These are phyloP conservation scores for Mycena pura DNA, from an alignment of 768 basidiomycete genomes.

Conservation along the genomic window DNA sequence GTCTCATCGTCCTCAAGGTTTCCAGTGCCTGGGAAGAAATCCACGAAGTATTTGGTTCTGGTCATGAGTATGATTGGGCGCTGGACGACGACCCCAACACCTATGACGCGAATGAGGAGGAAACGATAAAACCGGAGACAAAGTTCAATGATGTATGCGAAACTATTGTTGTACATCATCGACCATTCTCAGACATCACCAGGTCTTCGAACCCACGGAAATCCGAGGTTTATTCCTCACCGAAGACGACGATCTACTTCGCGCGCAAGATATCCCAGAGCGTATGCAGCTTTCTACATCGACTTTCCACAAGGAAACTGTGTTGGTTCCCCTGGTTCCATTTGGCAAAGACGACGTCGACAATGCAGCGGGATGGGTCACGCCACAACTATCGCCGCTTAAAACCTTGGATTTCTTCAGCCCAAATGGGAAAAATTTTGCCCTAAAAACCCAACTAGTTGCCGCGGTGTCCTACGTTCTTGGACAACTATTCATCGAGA, in stretches of 20 bases:
- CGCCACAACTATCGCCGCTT: constrained; percentile 72
- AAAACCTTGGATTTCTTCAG: constrained; percentile 80
- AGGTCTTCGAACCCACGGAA: constrained; percentile 99
- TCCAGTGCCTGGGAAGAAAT: constrained; percentile 93
- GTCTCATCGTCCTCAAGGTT: constrained; percentile 22
- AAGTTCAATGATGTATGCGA: constrained; percentile 80
- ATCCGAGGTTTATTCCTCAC: constrained; percentile 89
- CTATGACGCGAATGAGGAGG: constrained; percentile 51
- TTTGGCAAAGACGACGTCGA: constrained; percentile 74
- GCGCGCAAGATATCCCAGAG: constrained; percentile 90
- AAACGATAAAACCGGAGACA: constrained; percentile 75
- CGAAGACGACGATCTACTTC: constrained; percentile 92
- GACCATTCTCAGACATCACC: constrained; percentile 11
- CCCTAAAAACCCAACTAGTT: constrained; percentile 72
- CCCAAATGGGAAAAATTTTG: constrained; percentile 62
- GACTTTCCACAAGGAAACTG: constrained; percentile 48
- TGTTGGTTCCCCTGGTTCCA: constrained; percentile 51
- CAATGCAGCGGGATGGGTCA: constrained; percentile 89
- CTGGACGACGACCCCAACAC: constrained; percentile 83
- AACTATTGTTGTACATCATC: constrained; percentile 18
- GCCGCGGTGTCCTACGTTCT: constrained; percentile 82
- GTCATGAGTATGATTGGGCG: constrained; percentile 96
- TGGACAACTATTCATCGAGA: constrained; percentile 82
- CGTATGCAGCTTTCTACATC: constrained; percentile 89
- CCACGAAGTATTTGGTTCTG: constrained; percentile 95